These are phyloP conservation scores for Pseudohalonectria lignicola DNA, from an alignment of 2,329 filamentous ascomycete species.

Conservation along the genomic window DNA sequence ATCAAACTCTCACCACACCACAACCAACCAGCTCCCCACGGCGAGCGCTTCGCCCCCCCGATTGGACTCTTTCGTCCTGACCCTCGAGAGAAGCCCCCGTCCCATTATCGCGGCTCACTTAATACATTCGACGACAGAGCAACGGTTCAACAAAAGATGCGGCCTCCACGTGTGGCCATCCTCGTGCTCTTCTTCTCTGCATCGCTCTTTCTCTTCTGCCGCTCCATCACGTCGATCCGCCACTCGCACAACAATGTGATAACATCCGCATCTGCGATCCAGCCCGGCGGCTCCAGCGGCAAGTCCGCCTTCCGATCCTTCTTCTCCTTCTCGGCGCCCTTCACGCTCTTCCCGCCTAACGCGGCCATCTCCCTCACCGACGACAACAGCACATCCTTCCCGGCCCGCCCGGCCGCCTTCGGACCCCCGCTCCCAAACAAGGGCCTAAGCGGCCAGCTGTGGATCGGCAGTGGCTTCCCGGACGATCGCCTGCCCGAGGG, in stretches of 20 bases:
- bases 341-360: slow-evolving; percentile 87
- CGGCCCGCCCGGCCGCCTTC: slow-evolving; percentile 87
- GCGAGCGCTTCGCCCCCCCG: too few species aligned
- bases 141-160: too few species aligned
- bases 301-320: slow-evolving; percentile 41
- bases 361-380: slow-evolving; percentile 94
- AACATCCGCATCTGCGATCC: too few species aligned
- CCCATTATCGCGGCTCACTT: too few species aligned
- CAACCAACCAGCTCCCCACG: too few species aligned
- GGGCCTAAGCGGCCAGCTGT: slow-evolving; percentile 80
- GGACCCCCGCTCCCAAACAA: slow-evolving; percentile 65
- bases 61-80: too few species aligned
- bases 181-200: slow-evolving; percentile 41
- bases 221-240: slow-evolving; percentile 32
- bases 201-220: slow-evolving; percentile 43
- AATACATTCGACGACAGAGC: too few species aligned
- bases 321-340: slow-evolving; percentile 64
- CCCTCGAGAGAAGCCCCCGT: too few species aligned
- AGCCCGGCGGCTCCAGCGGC: not conserved
- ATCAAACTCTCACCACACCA: too few species aligned
- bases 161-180: slow-evolving; percentile 39
- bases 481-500: slow-evolving; percentile 61
- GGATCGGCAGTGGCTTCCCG: slow-evolving; percentile 86
- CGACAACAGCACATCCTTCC: slow-evolving; percentile 95
- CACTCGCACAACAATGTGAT: slow-evolving; percentile 4